These are phyloP conservation scores for Pythium myriotylum DNA, from an alignment of 352 stramenopile genomes.

Conservation along the genomic window DNA sequence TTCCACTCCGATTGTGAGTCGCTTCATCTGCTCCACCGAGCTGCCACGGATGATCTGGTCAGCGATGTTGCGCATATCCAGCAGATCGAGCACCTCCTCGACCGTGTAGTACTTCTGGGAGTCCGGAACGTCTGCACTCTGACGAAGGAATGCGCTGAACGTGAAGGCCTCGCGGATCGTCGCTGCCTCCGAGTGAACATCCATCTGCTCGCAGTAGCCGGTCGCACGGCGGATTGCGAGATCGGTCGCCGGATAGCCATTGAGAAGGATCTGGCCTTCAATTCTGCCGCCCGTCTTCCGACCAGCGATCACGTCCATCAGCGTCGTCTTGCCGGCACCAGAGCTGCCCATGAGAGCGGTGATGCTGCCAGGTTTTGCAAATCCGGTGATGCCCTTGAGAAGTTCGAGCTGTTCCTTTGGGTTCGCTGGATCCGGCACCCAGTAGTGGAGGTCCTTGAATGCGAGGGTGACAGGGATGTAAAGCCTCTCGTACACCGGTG, in stretches of 20 bases:
- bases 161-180: slow-evolving; percentile 91
- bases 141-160: slow-evolving; percentile 90
- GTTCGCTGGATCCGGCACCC: slow-evolving; percentile 27
- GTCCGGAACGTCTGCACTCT: slow-evolving; percentile 34
- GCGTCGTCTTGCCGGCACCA: slow-evolving; percentile 91
- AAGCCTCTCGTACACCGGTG: neutral
- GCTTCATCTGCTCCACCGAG: slow-evolving; percentile 54
- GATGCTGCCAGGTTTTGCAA: slow-evolving; percentile 45
- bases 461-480: slow-evolving; percentile 33
- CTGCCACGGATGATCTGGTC: slow-evolving; percentile 33
- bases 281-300: slow-evolving; percentile 90
- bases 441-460: slow-evolving; percentile 51
- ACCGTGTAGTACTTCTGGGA: slow-evolving; percentile 38
- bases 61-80: slow-evolving; percentile 33
- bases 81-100: slow-evolving; percentile 36
- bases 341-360: slow-evolving; percentile 71
- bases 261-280: slow-evolving; percentile 84
- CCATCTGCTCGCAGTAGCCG: slow-evolving; percentile 74
- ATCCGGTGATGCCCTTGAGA: slow-evolving; percentile 55
- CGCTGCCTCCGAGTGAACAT: slow-evolving; percentile 86
- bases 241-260: slow-evolving; percentile 80
- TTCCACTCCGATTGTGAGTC: slow-evolving; percentile 50
- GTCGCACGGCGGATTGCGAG: slow-evolving; percentile 41
- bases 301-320: slow-evolving; percentile 94
- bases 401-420: slow-evolving; percentile 43